Evolutionary conservation across 192 early-diverging fungal genomes (phyloP), one percentile per base, ranked within the genome.

Genomic region (Obelidium mucronatum): DNA sequence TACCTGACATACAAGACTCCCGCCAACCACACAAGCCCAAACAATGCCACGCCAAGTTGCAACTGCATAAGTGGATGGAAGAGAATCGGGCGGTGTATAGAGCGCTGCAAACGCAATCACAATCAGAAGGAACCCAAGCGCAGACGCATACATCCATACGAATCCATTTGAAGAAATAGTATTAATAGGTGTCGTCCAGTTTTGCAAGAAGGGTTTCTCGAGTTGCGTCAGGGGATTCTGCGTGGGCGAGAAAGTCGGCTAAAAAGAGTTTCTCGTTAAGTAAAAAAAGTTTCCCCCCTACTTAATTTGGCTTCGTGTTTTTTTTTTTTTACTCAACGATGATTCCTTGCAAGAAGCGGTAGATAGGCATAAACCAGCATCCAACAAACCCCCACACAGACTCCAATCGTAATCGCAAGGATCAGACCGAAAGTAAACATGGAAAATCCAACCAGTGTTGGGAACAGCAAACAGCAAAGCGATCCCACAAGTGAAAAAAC

Each of bases 11-110:
- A 28, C 4, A 35, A 34, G 26, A 72, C 5, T 17, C 78, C 60
- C 8, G 39, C 74, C 6, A 84, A 30, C 76, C 69, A 69, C 73
- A 78, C 72, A 2, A 81, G n/a, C 17, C 66, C 58, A 42, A 64
- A 40, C 33, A 84, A 62, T 5, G 80, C 77, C 1, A 81, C 54
- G 2, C 36, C 80, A 40, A 79, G 64, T 39, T 84, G 79, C 33
- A 77, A 44, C 2, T 30, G 56, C 33, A 66, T 81, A 84, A 11
- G 42, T 53, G 3, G 58, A 51, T 19, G 79, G 71, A 3, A 83
- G 40, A 28, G 65, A 62, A 0, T 19, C 44, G 44, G 11, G 11
- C 35, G 55, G 11, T 11, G 58, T 28, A 5, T 58, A 28, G 34
- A 37, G 33, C 1, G 65, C 13, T 4, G 59, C n/a, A n/a, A 76